Evolutionary conservation across 2,329 filamentous ascomycete genomes (phyloP).

Genomic region (Monosporascus sp.): DNA sequence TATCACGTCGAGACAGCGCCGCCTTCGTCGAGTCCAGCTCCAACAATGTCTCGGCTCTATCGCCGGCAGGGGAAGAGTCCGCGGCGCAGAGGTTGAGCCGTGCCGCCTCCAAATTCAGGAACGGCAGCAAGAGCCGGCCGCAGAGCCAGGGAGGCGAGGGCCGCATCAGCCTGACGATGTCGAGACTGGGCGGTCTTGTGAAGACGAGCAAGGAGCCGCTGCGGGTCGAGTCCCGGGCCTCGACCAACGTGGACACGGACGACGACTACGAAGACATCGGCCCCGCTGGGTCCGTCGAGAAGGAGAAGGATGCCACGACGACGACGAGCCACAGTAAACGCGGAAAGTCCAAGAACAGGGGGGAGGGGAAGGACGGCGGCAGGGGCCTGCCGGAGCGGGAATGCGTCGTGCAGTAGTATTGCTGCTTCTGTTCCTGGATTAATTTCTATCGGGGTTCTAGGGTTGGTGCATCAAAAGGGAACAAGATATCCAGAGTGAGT

Average conservation of each 20-base stretch:
- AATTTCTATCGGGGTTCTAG: slow-evolving; percentile 1
- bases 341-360: slow-evolving; percentile 13
- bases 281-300: slow-evolving; percentile 9
- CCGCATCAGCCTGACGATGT: slow-evolving; percentile 53
- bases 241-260: slow-evolving; percentile 14
- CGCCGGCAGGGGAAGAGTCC: slow-evolving; percentile 44
- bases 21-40: slow-evolving; percentile 41
- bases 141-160: slow-evolving; percentile 54
- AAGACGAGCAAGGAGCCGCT: slow-evolving; percentile 46
- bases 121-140: slow-evolving; percentile 47
- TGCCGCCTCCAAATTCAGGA: slow-evolving; percentile 50
- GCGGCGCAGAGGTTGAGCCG: slow-evolving; percentile 51
- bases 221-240: slow-evolving; percentile 29
- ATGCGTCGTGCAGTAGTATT: slow-evolving; percentile 26
- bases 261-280: slow-evolving; percentile 21
- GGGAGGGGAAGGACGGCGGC: slow-evolving; percentile 12
- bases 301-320: slow-evolving; percentile 15
- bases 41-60: slow-evolving; percentile 33
- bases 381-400: slow-evolving; percentile 25
- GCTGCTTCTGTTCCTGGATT: slow-evolving; percentile 6
- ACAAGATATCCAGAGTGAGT: slow-evolving; percentile 16
- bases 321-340: slow-evolving; percentile 7
- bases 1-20: slow-evolving; percentile 44
- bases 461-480: slow-evolving; percentile 10
- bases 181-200: slow-evolving; percentile 47